These are phyloP conservation scores for Melampsora larici-populina DNA, from an alignment of 1,284 basidiomycete species.

Conservation along the genomic window DNA sequence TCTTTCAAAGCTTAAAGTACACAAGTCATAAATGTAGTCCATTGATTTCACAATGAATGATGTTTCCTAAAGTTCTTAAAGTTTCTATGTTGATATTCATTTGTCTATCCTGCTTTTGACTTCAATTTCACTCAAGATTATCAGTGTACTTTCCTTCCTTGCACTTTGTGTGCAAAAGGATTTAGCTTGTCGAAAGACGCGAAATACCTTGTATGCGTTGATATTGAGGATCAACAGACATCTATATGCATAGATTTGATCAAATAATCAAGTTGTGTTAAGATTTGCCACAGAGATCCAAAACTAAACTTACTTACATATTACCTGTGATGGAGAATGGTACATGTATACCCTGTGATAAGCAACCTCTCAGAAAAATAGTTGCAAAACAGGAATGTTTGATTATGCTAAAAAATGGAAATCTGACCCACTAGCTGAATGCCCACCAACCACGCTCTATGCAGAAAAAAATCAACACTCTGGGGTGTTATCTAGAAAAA, in stretches of 20 bases:
- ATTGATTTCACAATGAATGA: too few species aligned
- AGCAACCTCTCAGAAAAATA: too few species aligned
- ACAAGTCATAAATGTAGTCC: too few species aligned
- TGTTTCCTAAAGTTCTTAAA: too few species aligned
- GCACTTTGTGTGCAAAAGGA: too few species aligned
- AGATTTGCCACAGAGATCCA: background rate
- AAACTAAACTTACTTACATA: background rate
- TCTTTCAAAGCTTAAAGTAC: too few species aligned
- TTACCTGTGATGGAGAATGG: background rate
- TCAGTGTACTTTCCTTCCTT: too few species aligned
- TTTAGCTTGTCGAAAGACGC: background rate
- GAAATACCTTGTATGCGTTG: background rate
- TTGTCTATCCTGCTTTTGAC: too few species aligned
- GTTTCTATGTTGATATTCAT: too few species aligned
- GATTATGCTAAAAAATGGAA: too few species aligned
- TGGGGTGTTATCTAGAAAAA: background rate
- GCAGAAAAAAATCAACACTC: background rate
- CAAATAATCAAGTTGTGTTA: background rate
- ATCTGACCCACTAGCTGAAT: background rate
- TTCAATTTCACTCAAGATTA: too few species aligned
- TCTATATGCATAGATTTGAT: background rate
- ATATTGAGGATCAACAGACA: slow-evolving; percentile 1
- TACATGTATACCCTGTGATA: background rate
- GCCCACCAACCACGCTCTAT: background rate
- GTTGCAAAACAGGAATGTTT: too few species aligned